Conservation (phyloP, 2,329 filamentous ascomycete species). For the Colletotrichum eremochloae region DNA sequence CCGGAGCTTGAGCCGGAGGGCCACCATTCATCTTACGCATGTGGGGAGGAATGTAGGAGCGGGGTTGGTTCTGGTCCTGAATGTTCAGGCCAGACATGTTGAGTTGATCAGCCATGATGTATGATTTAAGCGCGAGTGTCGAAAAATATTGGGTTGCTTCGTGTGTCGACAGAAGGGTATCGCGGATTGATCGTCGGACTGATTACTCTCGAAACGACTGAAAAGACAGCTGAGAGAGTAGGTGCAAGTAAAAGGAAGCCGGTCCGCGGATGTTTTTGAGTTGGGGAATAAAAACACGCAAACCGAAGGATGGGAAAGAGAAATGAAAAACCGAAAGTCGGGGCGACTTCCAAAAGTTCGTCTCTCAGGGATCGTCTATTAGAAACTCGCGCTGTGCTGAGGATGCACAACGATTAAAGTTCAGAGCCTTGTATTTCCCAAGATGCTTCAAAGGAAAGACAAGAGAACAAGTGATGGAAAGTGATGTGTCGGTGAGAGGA, state of each 20-base stretch:
- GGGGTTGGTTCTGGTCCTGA: slow-evolving; percentile 60
- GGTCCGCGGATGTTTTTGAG: slow-evolving; percentile 37
- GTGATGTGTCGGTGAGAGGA: slow-evolving; percentile 37
- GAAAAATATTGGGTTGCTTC: slow-evolving; percentile 23
- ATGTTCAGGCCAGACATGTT: slow-evolving; percentile 84
- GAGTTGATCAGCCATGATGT: slow-evolving; percentile 84
- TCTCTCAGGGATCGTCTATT: slow-evolving; percentile 52
- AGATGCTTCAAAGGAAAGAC: slow-evolving; percentile 63
- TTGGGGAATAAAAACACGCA: slow-evolving; percentile 38
- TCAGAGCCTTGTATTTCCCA: slow-evolving; percentile 50
- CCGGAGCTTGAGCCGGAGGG: slow-evolving; percentile 45
- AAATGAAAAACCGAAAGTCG: slow-evolving; percentile 49
- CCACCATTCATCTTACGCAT: slow-evolving; percentile 71
- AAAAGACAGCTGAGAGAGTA: slow-evolving; percentile 32
- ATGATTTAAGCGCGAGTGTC: slow-evolving; percentile 44
- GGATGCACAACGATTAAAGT: slow-evolving; percentile 42
- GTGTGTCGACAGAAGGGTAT: slow-evolving; percentile 33
- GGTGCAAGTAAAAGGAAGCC: slow-evolving; percentile 43
- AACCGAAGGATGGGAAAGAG: slow-evolving; percentile 41
- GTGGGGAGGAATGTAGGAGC: slow-evolving; percentile 89
- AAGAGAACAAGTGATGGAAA: slow-evolving; percentile 53
- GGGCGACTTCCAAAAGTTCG: slow-evolving; percentile 44
- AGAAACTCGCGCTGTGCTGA: slow-evolving; percentile 42
- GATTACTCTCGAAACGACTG: slow-evolving; percentile 50
- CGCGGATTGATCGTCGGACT: slow-evolving; percentile 24